Base-by-base conservation (phyloP, 192 early-diverging fungal species). In the Coemansia sp. region DNA sequence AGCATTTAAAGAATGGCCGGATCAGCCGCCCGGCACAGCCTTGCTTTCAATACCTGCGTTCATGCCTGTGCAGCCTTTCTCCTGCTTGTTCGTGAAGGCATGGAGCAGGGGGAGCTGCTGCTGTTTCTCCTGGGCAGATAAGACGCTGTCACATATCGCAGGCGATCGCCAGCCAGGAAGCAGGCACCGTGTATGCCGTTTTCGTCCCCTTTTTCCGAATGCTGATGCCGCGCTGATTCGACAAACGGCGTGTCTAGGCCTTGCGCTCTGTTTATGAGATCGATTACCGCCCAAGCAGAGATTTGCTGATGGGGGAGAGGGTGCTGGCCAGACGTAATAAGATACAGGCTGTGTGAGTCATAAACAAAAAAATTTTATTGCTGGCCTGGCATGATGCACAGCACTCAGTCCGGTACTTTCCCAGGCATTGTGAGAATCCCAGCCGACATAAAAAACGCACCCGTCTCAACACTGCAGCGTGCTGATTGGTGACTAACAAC, bases 391-490 rank as follows among this genome's bases (percentile, higher is more conserved):
- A 45, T 0, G 12, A 45, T 16, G 42, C 42, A 45, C 42, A 45
- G 42, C 42, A 45, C 3, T 3, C 42, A 3, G 7, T 4, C 5
- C 17, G 42, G 42, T 45, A 45, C 42, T 45, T 45, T 45, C 42
- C 42, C 42, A 45, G 42, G 42, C 36, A 28, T 62, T 50, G 61
- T 62, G 61, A 62, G 42, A 12, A 45, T 45, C 42, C 7, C 42
- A 45, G 10, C 42, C 17, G 42, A 45, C 42, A 16, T 16, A 45
- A 16, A 25, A 25, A 25, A 25, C 22, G 22, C 1, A 25, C 22
- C 22, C 22, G 22, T 25, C 22, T 25, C 22, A 25, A 25, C 22
- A 16, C 42, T 8, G 4, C 42, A 45, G 42, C 42, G 42, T 45
- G 42, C 42, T 45, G 42, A 45, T 45, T 45, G 42, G 42, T 45